Base-by-base conservation (phyloP, 192 early-diverging fungal species). In the Globomyces pollinis-pini region DNA sequence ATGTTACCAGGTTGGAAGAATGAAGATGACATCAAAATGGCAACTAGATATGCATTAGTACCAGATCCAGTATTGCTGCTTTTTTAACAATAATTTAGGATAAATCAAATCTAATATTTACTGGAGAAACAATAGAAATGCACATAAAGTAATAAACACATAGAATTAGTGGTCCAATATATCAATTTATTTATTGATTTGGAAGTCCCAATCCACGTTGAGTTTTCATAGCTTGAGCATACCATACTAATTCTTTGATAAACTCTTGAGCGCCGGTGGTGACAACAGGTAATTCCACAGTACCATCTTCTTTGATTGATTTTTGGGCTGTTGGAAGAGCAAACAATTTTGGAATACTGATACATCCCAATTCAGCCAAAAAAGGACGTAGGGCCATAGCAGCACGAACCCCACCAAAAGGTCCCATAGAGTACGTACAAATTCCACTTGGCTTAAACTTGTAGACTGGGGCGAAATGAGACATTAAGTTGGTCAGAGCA, bases 391-490 rank as follows among this genome's bases (percentile, higher is more conserved):
- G 36, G 21, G 47, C 66, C 18, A 42, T 26, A 8, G 15, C 44
- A 12, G 69, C 69, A 16, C 69, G 50, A 18, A 44, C 54, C 2
- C 69, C 69, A 1, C 69, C 69, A 38, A 66, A 71, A 9, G 36
- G 15, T 0, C 69, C 69, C 28, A 44, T 50, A 2, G 60, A 64
- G 50, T 71, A 71, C 13, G 59, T 41, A 8, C 50, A 60, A 43
- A 71, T 63, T 16, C 30, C 69, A 15, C 43, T 41, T 57, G 69
- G 69, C 26, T 67, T 69, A 23, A 21, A 51, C 4, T 55, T 26
- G 43, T 57, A 71, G 24, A 68, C 69, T 16, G 16, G 30, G 24
- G 50, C 35, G 60, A 71, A 71, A 50, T 71, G 62, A 43, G 47
- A 42, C 61, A 71, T 39, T 24, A 68, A 38, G 61, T 71, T 71